Percentiles rank a stretch among this genome's conserved stretches.
phyloP scores from a whole-genome alignment of 805 yeast species.

The Zygosaccharomyces lentus region DNA sequence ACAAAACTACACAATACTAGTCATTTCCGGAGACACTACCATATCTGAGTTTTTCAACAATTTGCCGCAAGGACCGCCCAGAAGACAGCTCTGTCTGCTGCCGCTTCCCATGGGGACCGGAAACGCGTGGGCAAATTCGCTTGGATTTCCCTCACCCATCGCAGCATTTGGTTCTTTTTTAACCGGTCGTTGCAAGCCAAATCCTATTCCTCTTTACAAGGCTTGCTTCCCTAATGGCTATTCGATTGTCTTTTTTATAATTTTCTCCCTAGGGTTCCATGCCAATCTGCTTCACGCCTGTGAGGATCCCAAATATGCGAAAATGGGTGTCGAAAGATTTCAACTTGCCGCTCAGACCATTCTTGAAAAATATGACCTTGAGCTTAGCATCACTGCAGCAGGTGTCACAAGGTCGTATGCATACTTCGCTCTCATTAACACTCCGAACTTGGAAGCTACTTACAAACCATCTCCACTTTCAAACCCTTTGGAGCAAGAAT shows the following conservation, averaged over 20 bases:
- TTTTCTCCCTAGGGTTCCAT: conserved; percentile 81
- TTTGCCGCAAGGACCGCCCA: conserved; percentile 18
- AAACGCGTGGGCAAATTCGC: conserved; percentile 68
- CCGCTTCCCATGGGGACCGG: conserved; percentile 81
- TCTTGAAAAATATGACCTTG: conserved; percentile 37
- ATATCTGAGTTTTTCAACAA: conserved; percentile 69
- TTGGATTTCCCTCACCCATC: conserved; percentile 40
- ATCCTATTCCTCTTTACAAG: conserved; percentile 34
- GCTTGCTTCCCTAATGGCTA: conserved; percentile 31
- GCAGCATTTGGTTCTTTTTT: conserved; percentile 39
- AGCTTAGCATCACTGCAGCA: conserved; percentile 15
- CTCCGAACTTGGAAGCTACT: conserved; percentile 28
- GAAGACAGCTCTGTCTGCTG: conserved; percentile 19
- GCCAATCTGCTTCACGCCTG: conserved; percentile 80
- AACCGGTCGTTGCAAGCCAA: conserved; percentile 9
- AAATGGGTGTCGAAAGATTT: conserved; percentile 64
- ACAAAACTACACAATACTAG: conserved; percentile 42
- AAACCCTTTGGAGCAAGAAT: conserved; percentile 18
- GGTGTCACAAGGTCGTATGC: conserved; percentile 14
- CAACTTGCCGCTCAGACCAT: conserved; percentile 60
- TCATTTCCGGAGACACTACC: conserved; percentile 86
- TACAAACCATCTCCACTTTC: conserved; percentile 33
- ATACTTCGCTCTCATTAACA: conserved; percentile 30
- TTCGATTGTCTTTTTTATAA: conserved; percentile 46
- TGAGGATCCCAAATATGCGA: conserved; percentile 62